Evolutionary conservation across 2,329 filamentous ascomycete species (phyloP), one percentile per base, ranked within the genome.

Genomic region (Bipolaris victoriae): DNA sequence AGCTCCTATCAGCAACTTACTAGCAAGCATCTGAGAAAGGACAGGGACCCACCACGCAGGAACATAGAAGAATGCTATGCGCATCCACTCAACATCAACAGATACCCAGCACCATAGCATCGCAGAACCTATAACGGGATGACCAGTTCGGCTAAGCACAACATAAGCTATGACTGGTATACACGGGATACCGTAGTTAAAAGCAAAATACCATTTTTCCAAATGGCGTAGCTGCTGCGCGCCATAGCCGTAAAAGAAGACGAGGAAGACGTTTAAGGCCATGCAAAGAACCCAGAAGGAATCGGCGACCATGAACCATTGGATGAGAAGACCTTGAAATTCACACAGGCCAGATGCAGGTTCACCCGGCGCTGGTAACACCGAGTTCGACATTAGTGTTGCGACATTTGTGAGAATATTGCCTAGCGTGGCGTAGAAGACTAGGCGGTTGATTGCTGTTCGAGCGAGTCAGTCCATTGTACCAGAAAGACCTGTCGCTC

Each of bases 401-500:
- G 88, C 90, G 16, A 91, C 83, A 72, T 92, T 94, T 60, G 86
- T 86, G 76, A 92, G 81, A 66, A 94, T 82, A 69, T 96, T 96
- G 7, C 91, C 91, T 69, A 91, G 89, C 0, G 89, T 90, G 6
- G 91, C 91, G 73, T 90, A 95, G 74, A 96, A 94, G 9, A 94
- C 88, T 0, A 96, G 82, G 16, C 91, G 84, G 70, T 95, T 95
- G 78, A 95, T 92, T n/a, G 91, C 53, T 60, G 22, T 10, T 31
- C 16, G 5, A 20, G 26, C 22, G 2, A 16, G 48, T 61, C 24
- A 61, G 35, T 41, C 4, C 10, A 24, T n/a, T 22, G 29, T 39
- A 31, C 2, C 5, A 29, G 20, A 15, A 22, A 15, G 5, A 3
- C 24, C 7, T 6, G 1, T 37, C 10, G 26, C 16, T 11, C 11